Evolutionary conservation across 1,284 basidiomycete species (phyloP).

Genomic region (Stereum hirsutum): DNA sequence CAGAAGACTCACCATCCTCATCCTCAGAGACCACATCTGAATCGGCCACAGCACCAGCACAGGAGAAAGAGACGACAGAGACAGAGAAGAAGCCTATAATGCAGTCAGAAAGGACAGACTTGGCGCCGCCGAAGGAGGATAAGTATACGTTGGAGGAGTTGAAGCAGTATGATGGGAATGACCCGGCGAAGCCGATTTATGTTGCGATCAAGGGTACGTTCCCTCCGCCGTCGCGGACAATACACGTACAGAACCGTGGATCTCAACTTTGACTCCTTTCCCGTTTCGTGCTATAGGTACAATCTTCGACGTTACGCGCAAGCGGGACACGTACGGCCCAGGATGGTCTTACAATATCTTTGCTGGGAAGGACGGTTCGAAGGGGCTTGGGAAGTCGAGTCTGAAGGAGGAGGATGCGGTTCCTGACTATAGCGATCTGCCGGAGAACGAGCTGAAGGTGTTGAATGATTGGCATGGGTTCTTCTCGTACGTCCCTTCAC

Average conservation of each 20-base stretch:
- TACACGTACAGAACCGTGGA: constrained; percentile 2
- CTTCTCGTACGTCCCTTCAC: constrained; percentile 42
- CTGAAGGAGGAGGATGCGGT: constrained; percentile 85
- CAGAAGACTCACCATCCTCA: neutral
- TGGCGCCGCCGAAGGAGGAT: constrained; percentile 72
- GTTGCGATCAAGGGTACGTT: constrained; percentile 79
- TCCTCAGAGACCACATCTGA: neutral
- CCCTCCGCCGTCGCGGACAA: neutral
- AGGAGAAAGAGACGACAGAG: too few species aligned
- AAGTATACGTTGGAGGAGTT: constrained; percentile 66
- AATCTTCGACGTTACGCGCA: constrained; percentile 79
- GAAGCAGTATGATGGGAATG: constrained; percentile 60
- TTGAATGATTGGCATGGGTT: constrained; percentile 89
- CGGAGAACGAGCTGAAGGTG: constrained; percentile 72
- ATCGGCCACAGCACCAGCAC: neutral
- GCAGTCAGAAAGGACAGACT: constrained; percentile 52
- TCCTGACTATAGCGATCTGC: constrained; percentile 76
- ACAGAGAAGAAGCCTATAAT: constrained; percentile 50
- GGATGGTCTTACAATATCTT: constrained; percentile 67
- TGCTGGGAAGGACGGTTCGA: constrained; percentile 87
- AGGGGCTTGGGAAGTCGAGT: constrained; percentile 79
- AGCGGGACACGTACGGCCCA: constrained; percentile 75
- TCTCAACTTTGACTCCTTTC: neutral
- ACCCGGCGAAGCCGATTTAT: constrained; percentile 63
- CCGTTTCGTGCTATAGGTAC: constrained; percentile 39